Percentiles rank a stretch among this genome's conserved stretches.
phyloP scores from a whole-genome alignment of 2,329 filamentous ascomycete species.

The Parastagonospora avenae region DNA sequence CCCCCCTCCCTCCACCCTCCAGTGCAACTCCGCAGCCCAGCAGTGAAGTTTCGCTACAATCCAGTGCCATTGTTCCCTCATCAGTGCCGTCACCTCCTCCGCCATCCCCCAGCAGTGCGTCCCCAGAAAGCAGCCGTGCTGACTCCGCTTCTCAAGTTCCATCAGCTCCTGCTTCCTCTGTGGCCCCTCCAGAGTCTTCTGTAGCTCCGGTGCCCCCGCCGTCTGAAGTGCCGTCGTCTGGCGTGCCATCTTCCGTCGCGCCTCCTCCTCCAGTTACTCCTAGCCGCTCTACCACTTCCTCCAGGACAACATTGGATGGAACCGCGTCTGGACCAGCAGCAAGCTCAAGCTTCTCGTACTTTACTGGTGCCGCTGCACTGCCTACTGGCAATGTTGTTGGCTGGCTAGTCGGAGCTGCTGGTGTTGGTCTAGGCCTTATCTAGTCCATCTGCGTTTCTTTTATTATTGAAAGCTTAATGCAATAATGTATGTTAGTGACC shows the following conservation, averaged over 20 bases:
- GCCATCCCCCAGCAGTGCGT: conserved; percentile 10
- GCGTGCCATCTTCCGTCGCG: background rate
- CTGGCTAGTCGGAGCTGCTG: conserved; percentile 30
- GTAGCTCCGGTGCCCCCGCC: background rate
- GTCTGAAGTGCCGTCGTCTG: background rate
- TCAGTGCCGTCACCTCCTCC: background rate
- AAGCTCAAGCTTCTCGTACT: conserved; percentile 12
- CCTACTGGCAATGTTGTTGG: conserved; percentile 22
- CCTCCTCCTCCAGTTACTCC: conserved; percentile 6
- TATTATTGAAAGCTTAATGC: conserved; percentile 12
- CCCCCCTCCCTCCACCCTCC: conserved; percentile 13
- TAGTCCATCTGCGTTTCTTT: background rate
- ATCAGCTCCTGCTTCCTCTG: conserved; percentile 7
- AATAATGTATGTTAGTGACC: conserved; percentile 5
- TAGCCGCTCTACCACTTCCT: conserved; percentile 13
- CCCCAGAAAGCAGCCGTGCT: conserved; percentile 27
- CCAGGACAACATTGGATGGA: conserved; percentile 8
- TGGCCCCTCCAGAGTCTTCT: conserved; percentile 1
- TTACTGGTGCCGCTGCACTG: conserved; percentile 22
- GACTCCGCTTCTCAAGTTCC: conserved; percentile 27
- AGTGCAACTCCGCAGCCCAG: conserved; percentile 17
- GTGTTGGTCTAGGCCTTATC: conserved; percentile 25
- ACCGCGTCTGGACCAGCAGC: conserved; percentile 7
- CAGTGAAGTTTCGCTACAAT: conserved; percentile 11
- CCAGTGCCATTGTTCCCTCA: conserved; percentile 1